These are phyloP conservation scores for Arthrobotrys entomopaga DNA, from an alignment of 2,329 filamentous ascomycete species.

Conservation along the genomic window DNA sequence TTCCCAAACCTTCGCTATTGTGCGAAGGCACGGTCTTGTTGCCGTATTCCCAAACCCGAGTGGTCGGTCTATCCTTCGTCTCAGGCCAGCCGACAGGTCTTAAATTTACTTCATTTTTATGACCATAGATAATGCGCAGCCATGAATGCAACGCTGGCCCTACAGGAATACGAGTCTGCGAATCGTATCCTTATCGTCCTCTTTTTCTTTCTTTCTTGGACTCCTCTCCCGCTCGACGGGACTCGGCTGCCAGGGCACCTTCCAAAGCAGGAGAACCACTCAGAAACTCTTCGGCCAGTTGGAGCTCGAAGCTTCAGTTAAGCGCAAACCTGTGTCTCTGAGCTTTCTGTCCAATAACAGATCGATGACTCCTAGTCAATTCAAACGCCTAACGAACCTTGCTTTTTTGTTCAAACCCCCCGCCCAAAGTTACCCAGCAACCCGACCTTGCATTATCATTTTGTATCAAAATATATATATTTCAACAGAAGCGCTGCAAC, in stretches of 20 bases:
- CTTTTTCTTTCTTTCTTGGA: too few relatives aligned
- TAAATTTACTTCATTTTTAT: constrained; percentile 12
- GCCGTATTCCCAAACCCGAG: not conserved
- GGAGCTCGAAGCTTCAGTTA: constrained; percentile 30
- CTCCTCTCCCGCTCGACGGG: not conserved
- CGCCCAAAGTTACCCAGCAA: constrained; percentile 1
- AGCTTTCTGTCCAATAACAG: constrained; percentile 30
- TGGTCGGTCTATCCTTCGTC: not conserved
- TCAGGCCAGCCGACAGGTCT: constrained; percentile 15
- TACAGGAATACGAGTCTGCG: constrained; percentile 19
- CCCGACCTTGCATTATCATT: constrained; percentile 11
- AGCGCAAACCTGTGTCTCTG: constrained; percentile 30
- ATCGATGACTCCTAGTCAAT: constrained; percentile 9
- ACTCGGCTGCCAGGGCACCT: too few relatives aligned
- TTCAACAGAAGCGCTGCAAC: constrained; percentile 32
- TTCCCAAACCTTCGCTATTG: constrained; percentile 12
- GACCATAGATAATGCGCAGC: not conserved
- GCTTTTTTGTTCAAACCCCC: constrained; percentile 20
- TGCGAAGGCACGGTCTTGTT: constrained; percentile 13
- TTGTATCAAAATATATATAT: too few relatives aligned
- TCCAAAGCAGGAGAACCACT: not conserved
- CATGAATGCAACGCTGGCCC: constrained; percentile 36
- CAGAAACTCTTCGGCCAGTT: constrained; percentile 41
- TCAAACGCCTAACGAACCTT: constrained; percentile 42
- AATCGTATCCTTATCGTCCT: constrained; percentile 1